A percentile compares a stretch with the other conserved stretches of the same genome.
These are phyloP conservation scores for Solanum chilense DNA, from an alignment of 257 asterid species.

Conservation along the genomic window DNA sequence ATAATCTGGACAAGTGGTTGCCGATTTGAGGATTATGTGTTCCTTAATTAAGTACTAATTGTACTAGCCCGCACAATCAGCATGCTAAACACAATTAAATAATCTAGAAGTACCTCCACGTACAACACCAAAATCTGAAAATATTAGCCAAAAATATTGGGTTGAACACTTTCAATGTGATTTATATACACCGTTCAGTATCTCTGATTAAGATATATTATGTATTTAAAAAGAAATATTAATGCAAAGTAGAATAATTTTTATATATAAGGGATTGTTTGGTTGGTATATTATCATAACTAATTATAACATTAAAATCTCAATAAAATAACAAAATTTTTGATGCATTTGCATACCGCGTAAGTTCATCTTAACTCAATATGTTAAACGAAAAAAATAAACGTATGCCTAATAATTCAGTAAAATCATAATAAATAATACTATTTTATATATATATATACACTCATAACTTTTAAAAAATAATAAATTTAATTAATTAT, in stretches of 20 bases:
- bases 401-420: background rate
- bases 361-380: background rate
- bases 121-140: background rate
- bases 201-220: background rate
- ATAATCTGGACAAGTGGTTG: background rate
- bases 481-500: background rate
- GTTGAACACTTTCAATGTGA: background rate
- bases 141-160: background rate
- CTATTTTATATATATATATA: background rate
- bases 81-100: background rate
- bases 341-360: background rate
- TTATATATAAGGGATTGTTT: background rate
- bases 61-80: background rate
- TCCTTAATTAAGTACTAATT: background rate
- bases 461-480: background rate
- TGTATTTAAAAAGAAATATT: background rate
- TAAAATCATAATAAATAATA: background rate
- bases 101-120: background rate
- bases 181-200: background rate
- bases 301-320: background rate
- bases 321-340: background rate
- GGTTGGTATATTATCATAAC: background rate
- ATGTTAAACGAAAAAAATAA: rapidly evolving
- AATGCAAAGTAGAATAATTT: background rate
- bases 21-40: background rate